A percentile compares a stretch with the other conserved stretches of the same genome.
Evolutionary conservation across 441 rosid species (phyloP).

Genomic region (Erysimum cheiri): DNA sequence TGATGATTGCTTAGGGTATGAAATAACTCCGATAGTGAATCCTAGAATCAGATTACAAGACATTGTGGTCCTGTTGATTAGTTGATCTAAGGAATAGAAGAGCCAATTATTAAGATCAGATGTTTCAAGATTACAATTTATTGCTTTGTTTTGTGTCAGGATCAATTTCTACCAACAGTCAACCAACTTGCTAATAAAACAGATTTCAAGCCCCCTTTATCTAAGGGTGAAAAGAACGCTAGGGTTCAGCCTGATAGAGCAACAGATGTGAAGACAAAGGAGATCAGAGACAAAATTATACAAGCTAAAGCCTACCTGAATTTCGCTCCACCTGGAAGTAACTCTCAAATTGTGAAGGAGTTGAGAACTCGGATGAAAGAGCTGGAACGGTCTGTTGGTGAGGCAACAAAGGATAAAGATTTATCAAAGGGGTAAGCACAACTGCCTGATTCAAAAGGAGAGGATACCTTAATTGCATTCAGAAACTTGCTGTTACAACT

Average conservation of each 20-base stretch:
- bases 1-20: slow-evolving; percentile 25
- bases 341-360: slow-evolving; percentile 78
- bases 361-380: slow-evolving; percentile 75
- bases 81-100: slow-evolving; percentile 17
- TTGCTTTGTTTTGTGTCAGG: slow-evolving; percentile 52
- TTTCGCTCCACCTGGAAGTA: slow-evolving; percentile 71
- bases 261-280: slow-evolving; percentile 67
- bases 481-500: slow-evolving; percentile 21
- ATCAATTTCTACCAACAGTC: slow-evolving; percentile 37
- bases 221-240: slow-evolving; percentile 39
- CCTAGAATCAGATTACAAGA: slow-evolving; percentile 13
- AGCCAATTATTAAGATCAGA: slow-evolving; percentile 14
- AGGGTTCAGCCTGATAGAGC: slow-evolving; percentile 45
- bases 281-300: slow-evolving; percentile 80
- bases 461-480: slow-evolving; percentile 23
- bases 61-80: slow-evolving; percentile 8
- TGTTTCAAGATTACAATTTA: slow-evolving; percentile 1
- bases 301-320: slow-evolving; percentile 79
- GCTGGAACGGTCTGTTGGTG: slow-evolving; percentile 69
- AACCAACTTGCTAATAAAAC: slow-evolving; percentile 45
- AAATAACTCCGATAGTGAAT: slow-evolving; percentile 1
- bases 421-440: slow-evolving; percentile 72
- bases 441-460: neutral
- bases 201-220: slow-evolving; percentile 37
- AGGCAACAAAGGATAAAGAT: slow-evolving; percentile 68